Base-by-base conservation (phyloP, 805 yeast genomes). In the Lachancea lanzarotensis region DNA sequence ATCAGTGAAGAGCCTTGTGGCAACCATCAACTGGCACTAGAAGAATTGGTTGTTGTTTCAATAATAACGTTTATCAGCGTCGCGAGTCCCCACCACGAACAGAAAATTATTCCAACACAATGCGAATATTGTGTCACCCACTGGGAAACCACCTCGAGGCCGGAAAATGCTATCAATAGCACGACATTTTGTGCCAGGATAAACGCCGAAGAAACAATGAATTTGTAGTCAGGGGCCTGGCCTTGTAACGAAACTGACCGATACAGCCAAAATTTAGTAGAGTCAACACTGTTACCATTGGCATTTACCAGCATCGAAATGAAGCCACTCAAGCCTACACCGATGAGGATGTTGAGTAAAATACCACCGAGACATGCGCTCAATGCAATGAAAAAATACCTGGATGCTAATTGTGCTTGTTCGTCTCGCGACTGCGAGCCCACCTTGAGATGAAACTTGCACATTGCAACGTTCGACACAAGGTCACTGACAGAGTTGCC, bases 321-420 rank as follows among this genome's bases (percentile, higher is more conserved):
- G 22, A 87, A 50, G 0, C 91, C 90, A 52, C 86, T 83, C 2
- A 83, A 57, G 0, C 98, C 97, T 49, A 93, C 70, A 0, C 98
- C 95, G 17, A 88, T 70, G 44, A 93, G 69, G 13, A 84, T 68
- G 45, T 91, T 84, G 35, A 95, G 65, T 49, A 91, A 67, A 0
- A 96, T 97, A 0, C 97, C 90, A 0, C 98, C 98, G 54, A 90
- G 78, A 58, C 98, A 90, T 0, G 98, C 96, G 16, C 90, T 83
- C 17, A 90, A 71, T 0, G 98, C 96, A 84, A 93, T 88, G 35
- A 84, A 70, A 1, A 96, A 91, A 69, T 78, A 83, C 1, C 95
- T 95, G 71, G 68, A 53, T 1, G 67, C 63, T 16, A 56, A 37
- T 4, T 48, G 42, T 3, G 45, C 41, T 16, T 51, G 43, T 30